phyloP scores from a whole-genome alignment of 2,329 filamentous ascomycete genomes.

The Trichoderma sp. region DNA sequence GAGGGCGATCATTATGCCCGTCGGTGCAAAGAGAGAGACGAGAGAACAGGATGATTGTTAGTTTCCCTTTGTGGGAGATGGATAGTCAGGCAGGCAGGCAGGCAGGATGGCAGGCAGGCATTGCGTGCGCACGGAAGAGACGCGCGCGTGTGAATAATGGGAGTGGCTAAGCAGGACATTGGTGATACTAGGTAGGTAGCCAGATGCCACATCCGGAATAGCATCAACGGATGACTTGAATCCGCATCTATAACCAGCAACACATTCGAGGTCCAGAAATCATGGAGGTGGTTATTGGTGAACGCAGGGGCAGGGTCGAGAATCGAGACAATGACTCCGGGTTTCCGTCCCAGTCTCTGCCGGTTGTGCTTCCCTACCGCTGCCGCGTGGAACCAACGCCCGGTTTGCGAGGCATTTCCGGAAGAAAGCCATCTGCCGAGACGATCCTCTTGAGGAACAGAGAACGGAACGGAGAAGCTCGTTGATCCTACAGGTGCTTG shows the following conservation, averaged over 20 bases:
- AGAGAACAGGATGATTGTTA: neutral
- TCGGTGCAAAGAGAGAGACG: neutral
- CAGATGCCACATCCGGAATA: neutral
- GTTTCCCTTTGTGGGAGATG: neutral
- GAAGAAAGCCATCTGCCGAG: neutral
- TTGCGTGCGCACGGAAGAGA: neutral
- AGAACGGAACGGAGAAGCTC: no score
- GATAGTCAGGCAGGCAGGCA: no score
- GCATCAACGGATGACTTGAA: no score
- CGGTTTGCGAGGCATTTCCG: neutral
- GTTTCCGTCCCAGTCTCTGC: no score
- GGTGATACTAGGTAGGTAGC: no score
- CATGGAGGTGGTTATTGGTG: no score
- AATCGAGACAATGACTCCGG: no score
- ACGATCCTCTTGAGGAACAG: neutral
- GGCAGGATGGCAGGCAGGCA: no score
- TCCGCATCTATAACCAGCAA: no score
- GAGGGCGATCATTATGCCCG: constrained; percentile 1
- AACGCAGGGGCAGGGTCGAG: no score
- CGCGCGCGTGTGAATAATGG: constrained; percentile 5
- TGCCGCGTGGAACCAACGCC: constrained; percentile 4
- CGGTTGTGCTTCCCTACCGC: neutral
- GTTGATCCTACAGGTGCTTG: no score
- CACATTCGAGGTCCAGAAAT: no score
- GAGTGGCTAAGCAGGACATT: neutral